Evolutionary conservation across 2,329 filamentous ascomycete species (phyloP), one percentile per base, ranked within the genome.

Genomic region (Trichoderma semiorbis): DNA sequence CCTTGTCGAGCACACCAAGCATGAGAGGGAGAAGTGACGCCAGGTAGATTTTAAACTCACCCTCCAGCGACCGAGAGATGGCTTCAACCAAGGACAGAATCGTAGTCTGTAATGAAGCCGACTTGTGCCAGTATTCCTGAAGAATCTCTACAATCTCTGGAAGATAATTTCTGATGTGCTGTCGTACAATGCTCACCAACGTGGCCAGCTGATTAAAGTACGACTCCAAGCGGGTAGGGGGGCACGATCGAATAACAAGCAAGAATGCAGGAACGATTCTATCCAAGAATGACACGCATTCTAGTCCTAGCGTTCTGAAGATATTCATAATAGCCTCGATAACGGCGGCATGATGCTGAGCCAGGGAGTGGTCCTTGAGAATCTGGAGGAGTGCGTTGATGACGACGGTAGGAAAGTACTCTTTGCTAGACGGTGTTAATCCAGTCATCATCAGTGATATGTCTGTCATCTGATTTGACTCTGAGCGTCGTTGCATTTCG

Each of bases 311-410:
- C 0, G 97, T 99, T 76, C 96, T 93, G 83, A 99, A 99, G 72
- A 99, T 99, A 76, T 94, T 97, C 91, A 99, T 98, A 77, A 99
- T 97, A 6, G 96, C 96, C 80, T 98, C 96, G 66, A 99, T 96
- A 16, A 98, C 95, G 12, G 92, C 90, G 5, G 94, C 95, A 78
- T 99, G 97, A 77, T 97, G 95, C 78, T 97, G 93, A 14, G 92
- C 89, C 5, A 99, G 85, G 0, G 96, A 98, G 30, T 91, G 90
- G 76, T 99, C 96, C 77, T 95, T 97, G 43, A 99, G 84, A 75
- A 99, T 95, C 71, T 94, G 92, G 77, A 99, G 90, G 12, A 99
- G 87, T 2, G 96, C 97, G 77, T 97, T 97, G 79, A 99, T 98
- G 61, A 98, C 96, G 21, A 99, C 94, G 0, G 96, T 99, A 0